phyloP scores from a whole-genome alignment of 306 rosid species.

The Pterocarpus macrocarpus region DNA sequence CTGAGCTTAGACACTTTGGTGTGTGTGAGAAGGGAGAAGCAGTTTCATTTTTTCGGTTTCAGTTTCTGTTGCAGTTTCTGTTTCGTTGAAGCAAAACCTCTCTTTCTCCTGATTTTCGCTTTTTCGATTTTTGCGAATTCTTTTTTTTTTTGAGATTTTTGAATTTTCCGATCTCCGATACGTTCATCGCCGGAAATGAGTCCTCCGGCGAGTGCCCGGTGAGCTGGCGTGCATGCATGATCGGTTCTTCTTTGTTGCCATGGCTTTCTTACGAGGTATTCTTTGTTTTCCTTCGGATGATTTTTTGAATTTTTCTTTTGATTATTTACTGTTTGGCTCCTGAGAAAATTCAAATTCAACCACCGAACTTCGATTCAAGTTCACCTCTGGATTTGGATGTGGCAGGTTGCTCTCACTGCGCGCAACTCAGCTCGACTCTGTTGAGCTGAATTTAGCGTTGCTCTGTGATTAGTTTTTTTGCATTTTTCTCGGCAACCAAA shows the following conservation, averaged over 20 bases:
- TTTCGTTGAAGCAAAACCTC: slow-evolving; percentile 30
- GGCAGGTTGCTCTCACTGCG: slow-evolving; percentile 38
- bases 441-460: slow-evolving; percentile 44
- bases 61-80: slow-evolving; percentile 35
- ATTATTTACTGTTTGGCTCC: slow-evolving; percentile 62
- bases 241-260: slow-evolving; percentile 44
- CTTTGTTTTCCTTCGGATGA: not conserved
- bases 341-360: slow-evolving; percentile 55
- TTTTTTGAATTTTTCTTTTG: not conserved
- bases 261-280: slow-evolving; percentile 63
- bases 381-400: slow-evolving; percentile 45
- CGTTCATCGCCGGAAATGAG: slow-evolving; percentile 55
- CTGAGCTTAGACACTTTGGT: slow-evolving; percentile 39
- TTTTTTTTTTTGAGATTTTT: not conserved
- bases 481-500: slow-evolving; percentile 67
- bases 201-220: slow-evolving; percentile 45
- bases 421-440: slow-evolving; percentile 34
- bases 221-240: slow-evolving; percentile 51
- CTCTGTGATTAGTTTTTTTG: slow-evolving; percentile 17
- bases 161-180: slow-evolving; percentile 48
- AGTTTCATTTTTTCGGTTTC: slow-evolving; percentile 11
- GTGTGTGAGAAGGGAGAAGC: not conserved
- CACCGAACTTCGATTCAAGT: slow-evolving; percentile 25
- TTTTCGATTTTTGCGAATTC: slow-evolving; percentile 16
- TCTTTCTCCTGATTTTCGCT: slow-evolving; percentile 2